Evolutionary conservation across 257 asterid genomes (phyloP), one percentile per base, ranked within the genome.

Genomic region (Penstemon davidsonii): DNA sequence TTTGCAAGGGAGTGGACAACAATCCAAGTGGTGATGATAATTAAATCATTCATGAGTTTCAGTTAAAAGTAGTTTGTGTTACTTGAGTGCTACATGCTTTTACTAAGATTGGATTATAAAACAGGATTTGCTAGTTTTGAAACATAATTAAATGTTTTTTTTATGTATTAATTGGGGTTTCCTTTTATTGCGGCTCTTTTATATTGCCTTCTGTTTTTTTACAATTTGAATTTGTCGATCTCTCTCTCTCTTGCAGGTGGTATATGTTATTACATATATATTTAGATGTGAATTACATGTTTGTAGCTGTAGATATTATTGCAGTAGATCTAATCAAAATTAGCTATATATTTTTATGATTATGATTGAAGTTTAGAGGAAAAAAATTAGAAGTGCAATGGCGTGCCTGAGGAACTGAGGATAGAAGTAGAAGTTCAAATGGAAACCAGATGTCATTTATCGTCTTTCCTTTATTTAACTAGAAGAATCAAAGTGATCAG

Each of bases 1-100:
- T 67, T n/a, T 73, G 69, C 0, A 70, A 60, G 37, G 73, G 41
- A 18, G 46, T 71, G 11, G 65, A 66, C n/a, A 40, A 25, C 33
- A 25, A 25, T 25, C 33, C 33, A 25, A 25, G 33, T 25, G 33
- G 33, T 25, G 33, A 25, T 25, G 3, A 25, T 25, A 25, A 25
- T 25, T 25, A 25, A 25, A 25, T 25, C 33, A 25, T 25, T 25
- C 2, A 25, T 25, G 33, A 25, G 33, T 25, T 25, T 25, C 33
- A 25, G 33, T 25, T 25, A 25, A 25, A 25, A 25, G 33, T 25
- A 25, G 33, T 25, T 25, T 25, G 33, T 25, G 33, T 25, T 25
- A 25, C 33, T 25, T 25, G 2, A 11, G 33, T 19, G 7, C 54
- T 8, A 43, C 54, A 43, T 44, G 5, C 8, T 25, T 8, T 44